These are phyloP conservation scores for Centaurea solstitialis DNA, from an alignment of 129 eudicot species.

Conservation along the genomic window DNA sequence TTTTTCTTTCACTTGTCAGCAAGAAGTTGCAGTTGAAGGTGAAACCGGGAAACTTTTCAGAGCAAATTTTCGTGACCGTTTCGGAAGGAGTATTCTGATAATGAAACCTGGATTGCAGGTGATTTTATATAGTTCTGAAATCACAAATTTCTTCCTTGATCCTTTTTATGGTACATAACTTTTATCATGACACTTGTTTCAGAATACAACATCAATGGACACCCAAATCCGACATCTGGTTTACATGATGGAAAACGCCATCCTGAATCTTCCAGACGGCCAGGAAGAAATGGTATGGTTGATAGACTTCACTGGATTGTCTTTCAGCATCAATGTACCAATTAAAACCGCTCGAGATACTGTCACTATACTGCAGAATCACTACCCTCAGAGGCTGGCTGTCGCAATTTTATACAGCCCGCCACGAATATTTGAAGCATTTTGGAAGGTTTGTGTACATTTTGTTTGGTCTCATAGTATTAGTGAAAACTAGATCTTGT, in stretches of 20 bases:
- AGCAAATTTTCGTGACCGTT: constrained; percentile 70
- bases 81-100: constrained; percentile 70
- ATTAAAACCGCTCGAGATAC: constrained; percentile 61
- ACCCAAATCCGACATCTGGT: constrained; percentile 59
- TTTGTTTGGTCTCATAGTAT: background rate
- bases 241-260: constrained; percentile 68
- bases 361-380: constrained; percentile 53
- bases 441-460: constrained; percentile 62
- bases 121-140: background rate
- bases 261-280: constrained; percentile 71
- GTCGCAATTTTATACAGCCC: constrained; percentile 60
- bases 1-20: constrained; percentile 36
- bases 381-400: constrained; percentile 70
- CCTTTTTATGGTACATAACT: background rate
- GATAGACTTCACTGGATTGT: constrained; percentile 68
- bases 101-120: constrained; percentile 84
- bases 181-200: background rate
- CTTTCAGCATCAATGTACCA: constrained; percentile 58
- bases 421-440: constrained; percentile 71
- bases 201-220: constrained; percentile 68
- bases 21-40: constrained; percentile 79
- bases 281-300: constrained; percentile 79
- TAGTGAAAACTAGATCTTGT: background rate
- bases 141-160: background rate
- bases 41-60: constrained; percentile 80